Base-by-base conservation (phyloP, 257 asterid species). In the Anisodus acutangulus region DNA sequence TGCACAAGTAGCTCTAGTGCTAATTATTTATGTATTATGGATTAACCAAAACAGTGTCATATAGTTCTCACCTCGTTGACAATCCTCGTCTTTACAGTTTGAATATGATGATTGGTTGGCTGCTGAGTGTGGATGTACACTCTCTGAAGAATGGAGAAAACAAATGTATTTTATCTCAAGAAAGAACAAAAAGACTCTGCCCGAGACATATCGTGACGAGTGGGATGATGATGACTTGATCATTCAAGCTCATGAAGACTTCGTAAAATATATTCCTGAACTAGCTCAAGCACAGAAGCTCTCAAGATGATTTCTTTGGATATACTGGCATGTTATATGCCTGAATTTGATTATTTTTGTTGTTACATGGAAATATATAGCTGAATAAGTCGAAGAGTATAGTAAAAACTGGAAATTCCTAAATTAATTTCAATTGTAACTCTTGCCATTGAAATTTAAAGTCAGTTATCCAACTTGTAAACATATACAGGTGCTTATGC, bases 101-200 rank as follows among this genome's bases (percentile, higher is more conserved):
- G 97, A 93, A 84, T 97, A 97, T 16, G 90, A 95, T 80, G 94
- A 93, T 83, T 93, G 97, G 98, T 84, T 97, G 88, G 99, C 97
- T 31, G 92, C 84, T 5, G 83, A 90, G 91, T 88, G 91, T 57
- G 92, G 92, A 9, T 87, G 87, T 47, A 85, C 89, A 8, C 90
- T 89, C 0, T 82, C 88, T 0, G 98, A 95, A 85, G 95, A 91
- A 83, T 97, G 98, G 99, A 91, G 98, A 88, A 92, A 93, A 90
- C 81, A 85, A 86, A 95, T 93, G 94, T 95, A 93, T 84, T 47
- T 15, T 6, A 95, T 66, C 87, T 82, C 92, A 5, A 89, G 96
- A 35, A 66, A 79, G 87, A 90, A 93, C 71, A 93, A 87, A 90
- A 90, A 88, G 87, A 82, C 66, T 67, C 84, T 82, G 53, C 93